Base-by-base conservation (phyloP, 2,329 filamentous ascomycete species). In the Cytospora paraplurivora region DNA sequence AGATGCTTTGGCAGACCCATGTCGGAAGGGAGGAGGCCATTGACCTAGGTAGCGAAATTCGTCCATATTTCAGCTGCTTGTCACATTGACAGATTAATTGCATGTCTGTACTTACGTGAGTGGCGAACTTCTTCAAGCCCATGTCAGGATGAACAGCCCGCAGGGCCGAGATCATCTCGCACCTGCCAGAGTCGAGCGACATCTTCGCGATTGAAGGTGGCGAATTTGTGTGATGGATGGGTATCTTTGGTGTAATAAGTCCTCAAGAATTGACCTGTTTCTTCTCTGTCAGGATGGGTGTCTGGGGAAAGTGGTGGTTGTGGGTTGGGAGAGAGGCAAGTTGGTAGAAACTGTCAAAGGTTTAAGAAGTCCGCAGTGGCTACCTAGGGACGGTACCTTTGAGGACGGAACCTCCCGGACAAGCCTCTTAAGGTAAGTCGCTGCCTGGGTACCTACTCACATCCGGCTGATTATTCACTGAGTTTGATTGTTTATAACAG, bases 11-110 rank as follows among this genome's bases (percentile, higher is more conserved):
- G 4, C 1, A 60, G 12, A 5, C 27, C 1, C 35, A 60, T 60
- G 17, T 60, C 44, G 7, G 57, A 5, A 13, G 57, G 57, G 11
- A 60, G 49, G n/a, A 51, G 21, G 7, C 41, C n/a, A 50, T 60
- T 60, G 50, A 54, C 57, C 57, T 60, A 33, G 19, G 3, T 4
- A n/a, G 27, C 12, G 32, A 17, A 49, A 3, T 27, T 27, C 27
- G 44, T 3, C 8, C 21, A 10, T 10, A 12, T 19, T n/a, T 47
- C 13, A 47, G n/a, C 1, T 21, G 21, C 7, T 21, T 10, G 6
- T 17, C 7, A 47, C 3, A 10, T 47, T 12, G 44, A 10, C n/a
- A 47, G 44, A 5, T 5, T 17, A 21, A 6, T 47, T 47, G 44
- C 10, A 19, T 19, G 3, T 47, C 5, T 47, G 7, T 47, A 38